phyloP scores from a whole-genome alignment of 495 filamentous ascomycete genomes.

The Lasiosphaeria hispida region DNA sequence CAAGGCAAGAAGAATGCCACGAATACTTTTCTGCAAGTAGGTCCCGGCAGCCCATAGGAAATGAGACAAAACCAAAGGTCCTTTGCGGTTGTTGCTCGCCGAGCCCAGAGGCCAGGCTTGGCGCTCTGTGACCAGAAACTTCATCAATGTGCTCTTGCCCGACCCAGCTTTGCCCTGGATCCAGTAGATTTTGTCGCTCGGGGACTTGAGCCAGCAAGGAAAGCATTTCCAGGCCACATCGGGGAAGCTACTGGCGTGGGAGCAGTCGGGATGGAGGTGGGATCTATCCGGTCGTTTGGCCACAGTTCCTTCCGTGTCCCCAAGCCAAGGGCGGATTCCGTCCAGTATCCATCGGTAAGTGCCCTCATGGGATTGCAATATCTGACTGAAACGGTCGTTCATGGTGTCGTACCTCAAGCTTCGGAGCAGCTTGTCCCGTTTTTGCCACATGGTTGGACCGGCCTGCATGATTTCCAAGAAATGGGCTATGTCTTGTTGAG shows the following conservation, averaged over 20 bases:
- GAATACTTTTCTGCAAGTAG: slow-evolving; percentile 20
- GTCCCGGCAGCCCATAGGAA: slow-evolving; percentile 34
- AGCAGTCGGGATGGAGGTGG: background rate
- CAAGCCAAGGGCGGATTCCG: background rate
- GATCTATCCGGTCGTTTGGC: background rate
- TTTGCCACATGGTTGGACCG: background rate
- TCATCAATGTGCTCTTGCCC: slow-evolving; percentile 48
- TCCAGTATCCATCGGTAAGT: slow-evolving; percentile 38
- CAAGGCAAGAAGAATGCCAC: slow-evolving; percentile 33
- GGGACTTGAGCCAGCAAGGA: slow-evolving; percentile 31
- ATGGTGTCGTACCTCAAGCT: slow-evolving; percentile 26
- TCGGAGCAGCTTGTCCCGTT: slow-evolving; percentile 15
- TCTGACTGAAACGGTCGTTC: slow-evolving; percentile 20
- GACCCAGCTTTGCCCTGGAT: slow-evolving; percentile 43
- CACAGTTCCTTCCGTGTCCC: background rate
- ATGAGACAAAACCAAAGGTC: slow-evolving; percentile 24
- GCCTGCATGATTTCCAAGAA: background rate
- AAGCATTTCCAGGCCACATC: slow-evolving; percentile 29
- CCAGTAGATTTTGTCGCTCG: slow-evolving; percentile 33
- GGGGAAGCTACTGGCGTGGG: background rate
- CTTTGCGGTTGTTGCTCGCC: background rate
- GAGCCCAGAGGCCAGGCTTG: slow-evolving; percentile 6
- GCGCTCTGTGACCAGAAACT: slow-evolving; percentile 24
- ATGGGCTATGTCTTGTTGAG: background rate
- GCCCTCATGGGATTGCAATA: slow-evolving; percentile 19